These are phyloP conservation scores for Clohesyomyces aquaticus DNA, from an alignment of 495 filamentous ascomycete species.

Conservation along the genomic window DNA sequence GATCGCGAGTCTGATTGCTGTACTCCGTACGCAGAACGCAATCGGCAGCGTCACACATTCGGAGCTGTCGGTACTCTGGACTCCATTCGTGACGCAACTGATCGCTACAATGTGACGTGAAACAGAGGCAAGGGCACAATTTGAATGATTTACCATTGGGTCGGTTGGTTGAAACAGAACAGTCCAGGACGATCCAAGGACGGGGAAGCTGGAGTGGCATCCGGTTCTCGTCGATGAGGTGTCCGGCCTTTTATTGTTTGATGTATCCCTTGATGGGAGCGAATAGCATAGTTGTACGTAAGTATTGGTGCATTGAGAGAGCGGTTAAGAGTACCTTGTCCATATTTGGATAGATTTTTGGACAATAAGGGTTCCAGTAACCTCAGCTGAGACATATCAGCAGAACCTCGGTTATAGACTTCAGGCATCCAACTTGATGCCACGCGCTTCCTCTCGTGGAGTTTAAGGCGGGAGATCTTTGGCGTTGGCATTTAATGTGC, in stretches of 20 bases:
- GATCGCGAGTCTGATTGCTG: not conserved
- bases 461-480: constrained; percentile 2
- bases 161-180: not conserved
- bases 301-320: not conserved
- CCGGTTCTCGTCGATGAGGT: constrained; percentile 9
- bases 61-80: constrained; percentile 6
- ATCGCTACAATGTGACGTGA: constrained; percentile 4
- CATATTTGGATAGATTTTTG: constrained; percentile 2
- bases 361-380: not conserved
- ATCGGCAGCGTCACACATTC: constrained; percentile 4
- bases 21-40: not conserved
- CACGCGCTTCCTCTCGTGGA: not conserved
- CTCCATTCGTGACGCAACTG: not conserved
- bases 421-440: not conserved
- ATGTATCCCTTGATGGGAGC: not conserved
- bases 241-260: not conserved
- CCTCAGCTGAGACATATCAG: not conserved
- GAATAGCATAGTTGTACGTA: constrained; percentile 4
- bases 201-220: constrained; percentile 26
- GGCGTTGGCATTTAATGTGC: too few relatives aligned
- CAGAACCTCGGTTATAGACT: not conserved
- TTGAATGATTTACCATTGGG: constrained; percentile 23
- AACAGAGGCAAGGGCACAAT: constrained; percentile 24
- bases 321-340: constrained; percentile 6
- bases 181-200: constrained; percentile 4